Base-by-base conservation (phyloP, 371 early-diverging fungal genomes). In the Lichtheimia corymbifera region DNA sequence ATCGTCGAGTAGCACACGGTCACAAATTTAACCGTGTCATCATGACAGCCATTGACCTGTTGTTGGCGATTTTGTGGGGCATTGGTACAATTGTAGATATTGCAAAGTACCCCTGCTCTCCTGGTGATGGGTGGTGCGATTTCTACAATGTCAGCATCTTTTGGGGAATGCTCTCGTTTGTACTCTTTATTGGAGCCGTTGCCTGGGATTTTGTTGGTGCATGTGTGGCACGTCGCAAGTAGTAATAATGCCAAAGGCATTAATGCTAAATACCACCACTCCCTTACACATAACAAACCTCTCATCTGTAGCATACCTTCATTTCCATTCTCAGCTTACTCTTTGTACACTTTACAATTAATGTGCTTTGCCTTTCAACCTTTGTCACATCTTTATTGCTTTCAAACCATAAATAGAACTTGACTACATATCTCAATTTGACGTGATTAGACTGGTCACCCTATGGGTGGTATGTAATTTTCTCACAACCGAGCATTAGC, bases 101-200 rank as follows among this genome's bases (percentile, higher is more conserved):
- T 12, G 72, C 76, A 17, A 77, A 79, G 59, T 86, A 67, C 54
- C 68, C 58, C 0, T 86, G 86, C 50, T 61, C 72, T 0, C 74
- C 77, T 15, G 84, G 84, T 17, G 73, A 64, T 25, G 71, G 50
- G 41, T 83, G 83, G 83, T 85, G 86, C 58, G 74, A 83, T 62
- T 83, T 66, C 63, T 85, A 85, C 53, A 85, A 85, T 61, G 71
- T 80, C 17, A 81, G 82, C 28, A 71, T 85, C 18, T 85, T 85
- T 61, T 77, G 78, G 56, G 83, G 76, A 1, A 77, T 83, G 62
- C 24, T 82, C 25, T 80, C 82, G 0, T 76, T 83, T 65, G 71
- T 60, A 0, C 62, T 74, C 24, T 85, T 78, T 62, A 60, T 83
- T n/a, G 70, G 63, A 3, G 72, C 79, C 0, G 62, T 80, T 35